Base-by-base conservation (phyloP, 148 eudicot genomes). In the Vaccinium vitisidaea region DNA sequence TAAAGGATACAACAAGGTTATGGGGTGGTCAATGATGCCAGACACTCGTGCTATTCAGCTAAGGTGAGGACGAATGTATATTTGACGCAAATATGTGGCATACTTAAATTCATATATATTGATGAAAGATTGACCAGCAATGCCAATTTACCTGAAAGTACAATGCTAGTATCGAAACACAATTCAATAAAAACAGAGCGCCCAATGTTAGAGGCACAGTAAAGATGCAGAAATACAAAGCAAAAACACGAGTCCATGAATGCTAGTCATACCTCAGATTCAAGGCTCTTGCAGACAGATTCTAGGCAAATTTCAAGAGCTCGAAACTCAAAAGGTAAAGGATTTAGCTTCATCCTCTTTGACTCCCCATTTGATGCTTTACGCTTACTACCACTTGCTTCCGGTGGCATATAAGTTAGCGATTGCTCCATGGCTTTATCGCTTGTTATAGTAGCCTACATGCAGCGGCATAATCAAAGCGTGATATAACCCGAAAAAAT, bases 301-400 rank as follows among this genome's bases (percentile, higher is more conserved):
- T 79, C 82, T 32, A 79, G 67, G 67, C 82, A 79, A 30, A 79
- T 54, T 13, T 79, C 82, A 16, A 79, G 67, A 30, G 67, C 82
- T 55, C 48, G 59, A 32, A 79, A 79, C 63, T 79, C 82, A n/a
- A 80, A 80, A 36, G 82, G 82, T 13, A 80, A 39, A 0, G 32
- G 50, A 16, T 80, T 59, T 39, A 30, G 21, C 1, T 32, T 80
- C 11, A 11, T 27, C 82, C 59, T 79, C 8, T 15, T 78, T 78
- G 63, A 53, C 16, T 2, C 69, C 10, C 14, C 63, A 80, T 8
- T 11, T 36, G 52, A 10, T n/a, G 27, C 27, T 80, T 32, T 39
- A 59, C 30, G 9, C 7, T 27, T 36, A 5, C 52, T 58, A 32
- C 32, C 48, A 18, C 69, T 32, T 79, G 81, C 81, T 39, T 53